Percentiles rank a stretch among this genome's conserved stretches.
phyloP scores from a whole-genome alignment of 345 rosid genomes.

The thale cress (Arabidopsis thaliana) region TAIR10.1 NC_003070.9:877001-877500 shows the following conservation, averaged over 20 bases:
- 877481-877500: slow-evolving; percentile 55
- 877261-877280: slow-evolving; percentile 64
- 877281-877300: slow-evolving; percentile 58
- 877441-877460: slow-evolving; percentile 61
- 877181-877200: slow-evolving; percentile 66
- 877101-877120: slow-evolving; percentile 58
- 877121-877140: slow-evolving; percentile 51
- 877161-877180: slow-evolving; percentile 49
- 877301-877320: slow-evolving; percentile 51
- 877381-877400: slow-evolving; percentile 68
- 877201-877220: slow-evolving; percentile 56
- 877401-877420: slow-evolving; percentile 59
- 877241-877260: slow-evolving; percentile 51
- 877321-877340: slow-evolving; percentile 55
- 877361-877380: slow-evolving; percentile 59
- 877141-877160: slow-evolving; percentile 41
- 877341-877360: slow-evolving; percentile 51
- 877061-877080: slow-evolving; percentile 52
- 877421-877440: slow-evolving; percentile 53
- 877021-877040: slow-evolving; percentile 57
- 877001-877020: slow-evolving; percentile 59
- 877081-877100: slow-evolving; percentile 59
- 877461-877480: slow-evolving; percentile 56
- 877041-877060: slow-evolving; percentile 53
- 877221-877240: slow-evolving; percentile 65